Base-by-base conservation (phyloP, 306 rosid genomes). In the Biancaea sappan region DNA sequence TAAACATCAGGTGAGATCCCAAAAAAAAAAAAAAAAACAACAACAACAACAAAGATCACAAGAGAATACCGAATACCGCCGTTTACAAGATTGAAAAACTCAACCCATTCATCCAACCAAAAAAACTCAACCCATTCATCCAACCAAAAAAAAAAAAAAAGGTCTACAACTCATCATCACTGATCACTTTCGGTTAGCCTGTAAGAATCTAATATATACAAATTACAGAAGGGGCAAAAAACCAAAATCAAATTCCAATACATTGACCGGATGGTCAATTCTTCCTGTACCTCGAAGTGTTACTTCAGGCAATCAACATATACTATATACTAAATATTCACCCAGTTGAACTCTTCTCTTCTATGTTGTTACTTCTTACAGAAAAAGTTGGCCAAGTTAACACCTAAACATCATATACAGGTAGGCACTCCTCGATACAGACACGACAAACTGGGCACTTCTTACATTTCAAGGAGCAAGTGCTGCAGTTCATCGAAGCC, bases 371-470 rank as follows among this genome's bases (percentile, higher is more conserved):
- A 59, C 78, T 48, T 79, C 82, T 82, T 50, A 18, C 58, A 74
- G 58, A 75, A 80, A 77, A 69, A 60, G 51, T 10, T 35, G 70
- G 77, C 66, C 60, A 56, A 35, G 86, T 73, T 68, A 59, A 73
- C 73, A 65, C 82, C 85, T 92, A 95, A 69, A 92, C 99, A 78
- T 95, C 99, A 59, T 79, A 95, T 61, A 95, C 99, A 50, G 92
- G 90, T 72, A 95, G 75, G 52, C 88, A 84, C 82, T 95, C 88
- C 74, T 88, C 92, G 6, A 95, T 86, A 8, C 76, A 6, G 48
- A 86, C 69, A 0, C 96, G 97, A 80, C 99, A 95, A 76, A 95
- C 91, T 0, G 99, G 99, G 80, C 99, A 95, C 51, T 79, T 85
- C 83, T 87, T 90, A 77, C 98, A 92, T 83, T 87, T 95, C 79